These are phyloP conservation scores for Naganishia cerealis DNA, from an alignment of 1,284 basidiomycete genomes.

Conservation along the genomic window DNA sequence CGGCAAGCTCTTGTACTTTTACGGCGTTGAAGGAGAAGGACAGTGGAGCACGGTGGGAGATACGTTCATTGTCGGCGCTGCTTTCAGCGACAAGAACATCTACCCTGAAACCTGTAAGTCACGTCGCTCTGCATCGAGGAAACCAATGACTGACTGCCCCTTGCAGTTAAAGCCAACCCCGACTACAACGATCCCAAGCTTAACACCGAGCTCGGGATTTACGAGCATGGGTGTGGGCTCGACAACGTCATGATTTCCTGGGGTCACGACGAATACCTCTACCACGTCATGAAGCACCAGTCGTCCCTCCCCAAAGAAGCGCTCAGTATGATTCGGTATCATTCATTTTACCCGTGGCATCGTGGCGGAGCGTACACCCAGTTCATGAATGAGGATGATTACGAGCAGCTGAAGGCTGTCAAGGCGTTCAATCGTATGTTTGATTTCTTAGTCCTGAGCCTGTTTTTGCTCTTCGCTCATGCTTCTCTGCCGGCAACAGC, in stretches of 20 bases:
- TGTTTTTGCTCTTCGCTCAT: no score
- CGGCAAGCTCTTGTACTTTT: constrained; percentile 77
- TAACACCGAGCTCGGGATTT: constrained; percentile 78
- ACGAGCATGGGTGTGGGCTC: constrained; percentile 77
- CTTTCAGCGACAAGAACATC: constrained; percentile 78
- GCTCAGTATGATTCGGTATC: constrained; percentile 87
- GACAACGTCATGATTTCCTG: constrained; percentile 87
- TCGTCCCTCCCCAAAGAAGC: constrained; percentile 68
- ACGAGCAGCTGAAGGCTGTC: constrained; percentile 45
- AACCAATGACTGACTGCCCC: not conserved
- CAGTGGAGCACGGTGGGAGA: constrained; percentile 93
- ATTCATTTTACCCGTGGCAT: constrained; percentile 95
- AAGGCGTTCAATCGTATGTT: constrained; percentile 51
- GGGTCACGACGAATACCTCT: constrained; percentile 75
- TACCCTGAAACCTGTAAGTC: constrained; percentile 70
- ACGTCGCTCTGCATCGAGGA: no score
- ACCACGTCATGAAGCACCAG: constrained; percentile 45
- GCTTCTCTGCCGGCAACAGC: constrained; percentile 45
- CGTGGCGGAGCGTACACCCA: constrained; percentile 77
- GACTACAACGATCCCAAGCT: constrained; percentile 70
- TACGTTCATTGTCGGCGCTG: constrained; percentile 85
- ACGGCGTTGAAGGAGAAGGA: constrained; percentile 62
- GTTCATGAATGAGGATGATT: constrained; percentile 66
- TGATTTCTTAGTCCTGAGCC: not conserved
- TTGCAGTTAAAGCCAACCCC: constrained; percentile 65